Percentiles rank a stretch among this genome's conserved stretches.
Conservation (phyloP, 306 rosid genomes). For the Dryas alaskensis region DNA sequence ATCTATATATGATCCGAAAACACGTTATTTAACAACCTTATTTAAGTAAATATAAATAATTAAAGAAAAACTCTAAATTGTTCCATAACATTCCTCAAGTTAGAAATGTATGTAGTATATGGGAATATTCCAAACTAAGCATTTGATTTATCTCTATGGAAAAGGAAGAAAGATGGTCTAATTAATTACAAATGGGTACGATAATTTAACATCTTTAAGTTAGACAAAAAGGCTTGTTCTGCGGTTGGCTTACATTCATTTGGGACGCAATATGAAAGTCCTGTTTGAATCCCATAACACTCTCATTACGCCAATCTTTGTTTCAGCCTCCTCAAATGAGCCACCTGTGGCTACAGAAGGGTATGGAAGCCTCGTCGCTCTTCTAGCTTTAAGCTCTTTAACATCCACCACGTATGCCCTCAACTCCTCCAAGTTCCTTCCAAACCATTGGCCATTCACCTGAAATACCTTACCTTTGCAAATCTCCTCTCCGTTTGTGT, state of each 20-base stretch:
- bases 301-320: constrained; percentile 65
- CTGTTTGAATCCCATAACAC: constrained; percentile 72
- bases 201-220: too few species aligned
- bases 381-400: constrained; percentile 57
- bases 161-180: too few species aligned
- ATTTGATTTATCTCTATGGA: too few species aligned
- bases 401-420: constrained; percentile 61
- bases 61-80: too few species aligned
- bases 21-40: too few species aligned
- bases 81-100: too few species aligned
- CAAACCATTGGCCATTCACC: constrained; percentile 63
- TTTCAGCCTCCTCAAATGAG: constrained; percentile 70
- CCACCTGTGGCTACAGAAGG: constrained; percentile 60
- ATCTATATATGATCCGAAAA: too few species aligned
- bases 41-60: too few species aligned
- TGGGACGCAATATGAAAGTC: constrained; percentile 37
- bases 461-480: constrained; percentile 65
- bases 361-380: constrained; percentile 50
- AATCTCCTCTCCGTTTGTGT: constrained; percentile 49
- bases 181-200: too few species aligned
- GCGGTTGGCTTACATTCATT: constrained; percentile 6
- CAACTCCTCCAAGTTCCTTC: constrained; percentile 57
- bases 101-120: too few species aligned
- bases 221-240: too few species aligned
- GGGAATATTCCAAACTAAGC: too few species aligned